These are phyloP conservation scores for Coffea humblotiana DNA, from an alignment of 305 asterid species.

Conservation along the genomic window DNA sequence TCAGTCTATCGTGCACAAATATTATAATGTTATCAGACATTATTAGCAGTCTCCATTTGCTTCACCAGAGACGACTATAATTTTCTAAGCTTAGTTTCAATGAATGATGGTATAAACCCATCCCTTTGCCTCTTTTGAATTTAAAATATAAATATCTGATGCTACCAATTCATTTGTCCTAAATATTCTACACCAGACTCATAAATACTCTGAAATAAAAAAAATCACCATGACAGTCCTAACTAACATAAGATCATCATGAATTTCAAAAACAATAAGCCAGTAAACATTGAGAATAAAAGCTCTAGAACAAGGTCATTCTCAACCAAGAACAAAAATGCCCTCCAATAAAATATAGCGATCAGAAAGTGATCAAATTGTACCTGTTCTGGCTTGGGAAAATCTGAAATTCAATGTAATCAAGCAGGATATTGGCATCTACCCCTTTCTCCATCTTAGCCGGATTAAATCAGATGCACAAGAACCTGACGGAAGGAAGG, in stretches of 20 bases:
- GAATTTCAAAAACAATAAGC: neutral
- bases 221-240: neutral
- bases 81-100: neutral
- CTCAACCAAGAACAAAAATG: neutral
- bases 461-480: constrained; percentile 22
- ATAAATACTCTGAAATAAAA: neutral
- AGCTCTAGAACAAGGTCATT: neutral
- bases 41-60: neutral
- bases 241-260: neutral
- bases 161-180: neutral
- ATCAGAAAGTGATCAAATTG: constrained; percentile 9
- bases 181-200: neutral
- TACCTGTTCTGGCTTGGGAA: constrained; percentile 77
- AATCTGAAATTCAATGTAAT: constrained; percentile 68
- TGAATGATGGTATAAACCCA: too few species aligned
- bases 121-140: neutral
- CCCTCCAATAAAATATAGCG: neutral
- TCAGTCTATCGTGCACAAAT: neutral
- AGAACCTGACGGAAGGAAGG: constrained; percentile 27
- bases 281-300: neutral
- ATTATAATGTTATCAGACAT: neutral
- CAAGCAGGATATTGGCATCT: constrained; percentile 48
- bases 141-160: neutral
- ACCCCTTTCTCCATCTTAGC: constrained; percentile 55
- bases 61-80: neutral